Percentiles rank a stretch among this genome's conserved stretches.
phyloP scores from a whole-genome alignment of 208 protist genomes.

The Zelonia costaricensis region DNA sequence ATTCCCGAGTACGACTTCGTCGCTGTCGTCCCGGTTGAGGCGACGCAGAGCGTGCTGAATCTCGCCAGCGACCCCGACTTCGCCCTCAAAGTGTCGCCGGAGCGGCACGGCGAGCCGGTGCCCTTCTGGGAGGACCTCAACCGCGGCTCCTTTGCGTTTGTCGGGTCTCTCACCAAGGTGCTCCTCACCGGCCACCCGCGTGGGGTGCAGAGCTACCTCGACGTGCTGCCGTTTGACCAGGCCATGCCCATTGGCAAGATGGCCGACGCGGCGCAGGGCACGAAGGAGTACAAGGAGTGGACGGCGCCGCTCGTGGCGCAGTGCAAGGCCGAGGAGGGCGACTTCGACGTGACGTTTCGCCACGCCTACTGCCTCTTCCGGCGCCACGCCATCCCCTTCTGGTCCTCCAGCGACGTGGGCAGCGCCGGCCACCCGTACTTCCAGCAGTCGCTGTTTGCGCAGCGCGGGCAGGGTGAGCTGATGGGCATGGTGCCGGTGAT shows the following conservation, averaged over 20 bases:
- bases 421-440: slow-evolving; percentile 83
- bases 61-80: slow-evolving; percentile 60
- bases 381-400: slow-evolving; percentile 85
- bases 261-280: slow-evolving; percentile 65
- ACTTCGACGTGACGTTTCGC: slow-evolving; percentile 76
- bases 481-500: slow-evolving; percentile 88
- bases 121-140: slow-evolving; percentile 81
- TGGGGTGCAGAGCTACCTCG: slow-evolving; percentile 79
- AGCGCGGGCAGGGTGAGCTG: slow-evolving; percentile 50
- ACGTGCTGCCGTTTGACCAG: slow-evolving; percentile 80
- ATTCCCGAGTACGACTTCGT: slow-evolving; percentile 91
- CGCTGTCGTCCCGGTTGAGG: slow-evolving; percentile 68
- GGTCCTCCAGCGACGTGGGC: slow-evolving; percentile 46
- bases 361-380: slow-evolving; percentile 88
- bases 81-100: slow-evolving; percentile 69
- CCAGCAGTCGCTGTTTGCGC: slow-evolving; percentile 53
- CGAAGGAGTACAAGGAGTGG: slow-evolving; percentile 65
- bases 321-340: slow-evolving; percentile 50
- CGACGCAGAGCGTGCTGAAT: slow-evolving; percentile 77
- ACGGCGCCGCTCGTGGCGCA: slow-evolving; percentile 49
- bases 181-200: slow-evolving; percentile 69
- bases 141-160: slow-evolving; percentile 72
- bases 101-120: slow-evolving; percentile 62
- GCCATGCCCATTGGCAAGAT: slow-evolving; percentile 71
- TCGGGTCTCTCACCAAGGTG: slow-evolving; percentile 67